Base-by-base conservation (phyloP, 805 yeast species). In the Sugiyamaella chiloensis region DNA sequence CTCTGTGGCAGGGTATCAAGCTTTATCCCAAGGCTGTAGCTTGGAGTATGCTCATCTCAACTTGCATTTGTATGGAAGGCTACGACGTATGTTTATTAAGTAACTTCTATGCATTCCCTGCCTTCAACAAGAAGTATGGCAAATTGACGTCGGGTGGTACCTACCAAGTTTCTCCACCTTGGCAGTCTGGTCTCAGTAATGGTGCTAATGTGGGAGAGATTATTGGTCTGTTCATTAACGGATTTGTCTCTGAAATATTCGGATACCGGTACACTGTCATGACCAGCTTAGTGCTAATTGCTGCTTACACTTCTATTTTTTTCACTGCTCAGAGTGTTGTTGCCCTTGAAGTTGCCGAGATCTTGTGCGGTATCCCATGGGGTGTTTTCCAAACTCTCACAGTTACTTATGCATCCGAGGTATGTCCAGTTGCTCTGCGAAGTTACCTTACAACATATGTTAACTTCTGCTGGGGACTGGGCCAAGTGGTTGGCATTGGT, bases 401-500 rank as follows among this genome's bases (percentile, higher is more conserved):
- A 3, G 71, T 75, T 7, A 61, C 78, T 1, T 78, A 78, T 55
- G 79, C 81, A 17, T 65, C 78, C 19, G 83, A 78, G 55, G 76
- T 77, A 20, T 71, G 79, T 53, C 83, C 83, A 0, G 57, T 74
- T 8, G 71, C 69, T 9, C 63, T 79, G 46, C 67, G 83, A 50
- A 63, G 67, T 35, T 74, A 74, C 52, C 63, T 78, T 42, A 71
- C 81, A n/a, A 70, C 80, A 4, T 72, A 68, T 50, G 74, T 74
- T 49, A 76, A 76, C 59, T 56, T 74, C 43, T 75, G 80, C 57
- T 78, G 80, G 79, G 73, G 72, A 29, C 57, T 75, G 50, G 85
- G 85, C 29, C 83, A 79, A 58, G 65, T 80, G 31, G 61, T 79
- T 45, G 70, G 79, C 6, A 62, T 78, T 8, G 81, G 84, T 49